These are phyloP conservation scores for Dryas integrifolia DNA, from an alignment of 331 rosid genomes.

Conservation along the genomic window DNA sequence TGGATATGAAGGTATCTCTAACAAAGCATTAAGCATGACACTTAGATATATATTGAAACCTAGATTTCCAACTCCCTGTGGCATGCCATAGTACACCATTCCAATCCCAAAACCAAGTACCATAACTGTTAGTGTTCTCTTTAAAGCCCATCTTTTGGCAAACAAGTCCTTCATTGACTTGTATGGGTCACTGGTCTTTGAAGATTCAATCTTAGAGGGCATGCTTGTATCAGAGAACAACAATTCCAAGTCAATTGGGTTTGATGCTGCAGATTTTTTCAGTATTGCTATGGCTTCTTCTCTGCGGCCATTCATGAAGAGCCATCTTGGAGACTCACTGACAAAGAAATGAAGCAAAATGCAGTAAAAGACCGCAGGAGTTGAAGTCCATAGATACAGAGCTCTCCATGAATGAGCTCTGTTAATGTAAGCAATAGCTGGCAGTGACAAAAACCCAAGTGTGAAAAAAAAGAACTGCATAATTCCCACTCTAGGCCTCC, in stretches of 20 bases:
- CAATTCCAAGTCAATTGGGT: slow-evolving; percentile 4
- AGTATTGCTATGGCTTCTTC: slow-evolving; percentile 19
- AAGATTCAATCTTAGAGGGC: not conserved
- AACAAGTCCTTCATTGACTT: slow-evolving; percentile 25
- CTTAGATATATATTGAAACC: slow-evolving; percentile 36
- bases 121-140: slow-evolving; percentile 27
- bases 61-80: slow-evolving; percentile 37
- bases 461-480: slow-evolving; percentile 24
- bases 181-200: slow-evolving; percentile 10
- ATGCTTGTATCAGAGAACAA: not conserved
- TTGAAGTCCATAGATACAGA: slow-evolving; percentile 14
- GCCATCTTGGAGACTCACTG: slow-evolving; percentile 23
- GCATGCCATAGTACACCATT: slow-evolving; percentile 46
- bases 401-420: slow-evolving; percentile 24
- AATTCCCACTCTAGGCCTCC: slow-evolving; percentile 23
- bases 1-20: slow-evolving; percentile 33
- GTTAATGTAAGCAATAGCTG: slow-evolving; percentile 16
- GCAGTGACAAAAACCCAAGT: slow-evolving; percentile 22
- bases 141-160: slow-evolving; percentile 29
- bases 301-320: not conserved
- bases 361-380: slow-evolving; percentile 18
- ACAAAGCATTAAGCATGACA: slow-evolving; percentile 28
- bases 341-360: slow-evolving; percentile 16
- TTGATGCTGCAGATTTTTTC: not conserved
- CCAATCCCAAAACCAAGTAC: slow-evolving; percentile 39